Evolutionary conservation across 306 rosid species (phyloP).

Genomic region (Casuarina equisetifolia): DNA sequence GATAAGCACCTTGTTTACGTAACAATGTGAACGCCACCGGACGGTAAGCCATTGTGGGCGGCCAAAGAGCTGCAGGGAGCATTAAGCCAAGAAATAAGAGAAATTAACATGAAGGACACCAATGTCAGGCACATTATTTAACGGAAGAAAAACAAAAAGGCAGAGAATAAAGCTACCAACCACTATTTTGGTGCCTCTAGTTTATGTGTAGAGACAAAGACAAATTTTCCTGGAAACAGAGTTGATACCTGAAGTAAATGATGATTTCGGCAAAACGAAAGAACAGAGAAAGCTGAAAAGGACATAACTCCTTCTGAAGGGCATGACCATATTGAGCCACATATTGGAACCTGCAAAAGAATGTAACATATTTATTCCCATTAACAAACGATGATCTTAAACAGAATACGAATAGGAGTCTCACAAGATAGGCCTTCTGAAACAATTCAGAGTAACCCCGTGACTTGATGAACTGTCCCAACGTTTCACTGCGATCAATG

Average conservation of each 20-base stretch:
- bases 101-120: not conserved
- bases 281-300: constrained; percentile 81
- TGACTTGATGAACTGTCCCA: constrained; percentile 67
- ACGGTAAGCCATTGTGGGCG: constrained; percentile 96
- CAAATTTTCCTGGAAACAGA: not conserved
- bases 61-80: constrained; percentile 61
- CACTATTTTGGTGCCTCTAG: not conserved
- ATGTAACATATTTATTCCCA: constrained; percentile 9
- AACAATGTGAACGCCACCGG: constrained; percentile 64
- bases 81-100: constrained; percentile 19
- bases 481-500: constrained; percentile 66
- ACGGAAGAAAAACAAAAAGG: not conserved
- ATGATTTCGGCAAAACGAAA: constrained; percentile 83
- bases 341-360: constrained; percentile 62
- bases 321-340: constrained; percentile 93
- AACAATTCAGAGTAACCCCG: constrained; percentile 78
- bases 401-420: constrained; percentile 9
- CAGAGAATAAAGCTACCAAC: not conserved
- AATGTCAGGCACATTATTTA: too few species aligned
- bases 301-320: constrained; percentile 71
- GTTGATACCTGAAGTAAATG: constrained; percentile 73
- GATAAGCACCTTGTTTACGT: constrained; percentile 56
- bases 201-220: not conserved
- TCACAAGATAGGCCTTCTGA: constrained; percentile 81
- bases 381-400: not conserved